Conservation (phyloP, 306 rosid genomes). For the Ormosia emarginata region DNA sequence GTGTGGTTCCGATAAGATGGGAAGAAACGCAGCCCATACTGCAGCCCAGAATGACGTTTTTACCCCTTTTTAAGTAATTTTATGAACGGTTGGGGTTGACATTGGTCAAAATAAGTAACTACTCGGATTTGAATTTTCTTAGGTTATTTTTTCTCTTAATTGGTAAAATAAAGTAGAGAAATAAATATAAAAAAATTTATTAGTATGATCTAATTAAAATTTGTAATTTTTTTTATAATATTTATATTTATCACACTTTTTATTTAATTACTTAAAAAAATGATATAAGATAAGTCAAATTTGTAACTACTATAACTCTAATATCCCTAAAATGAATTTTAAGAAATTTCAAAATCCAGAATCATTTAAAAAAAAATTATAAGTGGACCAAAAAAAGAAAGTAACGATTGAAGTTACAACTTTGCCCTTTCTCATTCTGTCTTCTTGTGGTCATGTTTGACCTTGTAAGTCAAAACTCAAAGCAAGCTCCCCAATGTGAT, state of each 20-base stretch:
- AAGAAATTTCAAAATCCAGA: not conserved
- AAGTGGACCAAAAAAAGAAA: not conserved
- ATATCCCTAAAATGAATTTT: not conserved
- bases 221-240: too few relatives aligned
- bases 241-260: too few relatives aligned
- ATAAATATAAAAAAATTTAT: too few relatives aligned
- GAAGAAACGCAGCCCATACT: not conserved
- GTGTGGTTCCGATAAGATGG: conserved; percentile 21
- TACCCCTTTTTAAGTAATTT: not conserved
- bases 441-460: not conserved
- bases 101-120: not conserved
- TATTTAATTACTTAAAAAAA: too few relatives aligned
- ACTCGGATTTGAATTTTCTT: too few relatives aligned
- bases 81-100: not conserved
- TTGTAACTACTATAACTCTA: too few relatives aligned
- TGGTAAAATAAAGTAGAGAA: too few relatives aligned
- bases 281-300: too few relatives aligned
- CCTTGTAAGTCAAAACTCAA: conserved; percentile 14
- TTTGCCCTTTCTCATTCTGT: not conserved
- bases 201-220: too few relatives aligned
- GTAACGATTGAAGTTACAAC: not conserved
- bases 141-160: too few relatives aligned
- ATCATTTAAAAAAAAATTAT: not conserved
- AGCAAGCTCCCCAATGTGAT: not conserved
- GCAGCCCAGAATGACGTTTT: not conserved